A percentile compares a stretch with the other conserved stretches of the same genome.
Evolutionary conservation across 225 moss, liverwort and hornwort species (phyloP).

Genomic region (Asterella californica): DNA sequence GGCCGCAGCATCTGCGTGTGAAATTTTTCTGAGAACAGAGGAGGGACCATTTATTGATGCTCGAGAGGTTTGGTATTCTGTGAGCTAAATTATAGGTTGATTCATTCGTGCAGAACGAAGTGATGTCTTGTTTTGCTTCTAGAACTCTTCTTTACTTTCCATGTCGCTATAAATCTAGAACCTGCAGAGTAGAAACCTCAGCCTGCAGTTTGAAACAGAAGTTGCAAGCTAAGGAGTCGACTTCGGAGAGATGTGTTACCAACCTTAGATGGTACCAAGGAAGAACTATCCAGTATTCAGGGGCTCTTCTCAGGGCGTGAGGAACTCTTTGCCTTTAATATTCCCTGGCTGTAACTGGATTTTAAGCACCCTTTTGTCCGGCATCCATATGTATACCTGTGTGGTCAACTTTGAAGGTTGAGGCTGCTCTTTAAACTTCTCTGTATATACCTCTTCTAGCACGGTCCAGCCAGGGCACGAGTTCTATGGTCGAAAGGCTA

Average conservation of each 20-base stretch:
- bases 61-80: slow-evolving; percentile 58
- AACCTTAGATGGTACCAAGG: slow-evolving; percentile 54
- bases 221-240: slow-evolving; percentile 74
- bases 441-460: too few species aligned
- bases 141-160: too few species aligned
- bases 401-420: too few species aligned
- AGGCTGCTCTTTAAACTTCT: too few species aligned
- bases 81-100: background rate
- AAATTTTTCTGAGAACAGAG: slow-evolving; percentile 75
- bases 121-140: background rate
- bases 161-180: too few species aligned
- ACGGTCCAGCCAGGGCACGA: too few species aligned
- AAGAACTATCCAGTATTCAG: slow-evolving; percentile 60
- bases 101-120: too few species aligned
- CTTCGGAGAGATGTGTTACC: slow-evolving; percentile 80
- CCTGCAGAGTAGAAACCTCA: too few species aligned
- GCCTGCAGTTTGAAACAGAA: slow-evolving; percentile 94
- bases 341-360: slow-evolving; percentile 66
- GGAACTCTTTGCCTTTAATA: slow-evolving; percentile 87
- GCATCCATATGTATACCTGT: background rate
- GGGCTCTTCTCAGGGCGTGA: slow-evolving; percentile 74
- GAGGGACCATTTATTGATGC: slow-evolving; percentile 76
- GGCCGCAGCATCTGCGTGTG: slow-evolving; percentile 70
- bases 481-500: too few species aligned
- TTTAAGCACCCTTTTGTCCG: background rate